Conservation (phyloP, 495 filamentous ascomycete genomes). For the Choiromyces venosus region DNA sequence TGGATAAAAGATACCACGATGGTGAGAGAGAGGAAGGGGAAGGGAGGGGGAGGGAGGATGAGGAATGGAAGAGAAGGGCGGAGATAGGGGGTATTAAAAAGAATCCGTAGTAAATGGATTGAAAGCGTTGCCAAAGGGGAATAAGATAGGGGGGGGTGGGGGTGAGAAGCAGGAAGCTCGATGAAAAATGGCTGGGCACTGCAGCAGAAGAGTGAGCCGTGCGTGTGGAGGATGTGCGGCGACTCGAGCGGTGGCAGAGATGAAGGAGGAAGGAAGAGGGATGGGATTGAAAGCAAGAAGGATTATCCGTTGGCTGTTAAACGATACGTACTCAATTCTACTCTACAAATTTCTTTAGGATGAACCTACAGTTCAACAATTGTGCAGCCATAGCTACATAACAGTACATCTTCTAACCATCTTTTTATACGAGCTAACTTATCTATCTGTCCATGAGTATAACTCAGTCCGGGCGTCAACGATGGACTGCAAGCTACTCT, state of each 20-base stretch:
- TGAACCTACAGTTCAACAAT: neutral
- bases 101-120: neutral
- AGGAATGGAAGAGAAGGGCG: neutral
- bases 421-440: too few relatives aligned
- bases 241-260: neutral
- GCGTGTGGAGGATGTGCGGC: neutral
- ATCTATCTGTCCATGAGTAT: neutral
- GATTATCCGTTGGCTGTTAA: neutral
- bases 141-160: neutral
- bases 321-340: neutral
- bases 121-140: neutral
- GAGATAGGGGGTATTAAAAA: neutral
- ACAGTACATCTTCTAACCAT: too few relatives aligned
- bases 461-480: too few relatives aligned
- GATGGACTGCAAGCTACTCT: too few relatives aligned
- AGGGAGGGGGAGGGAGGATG: conserved; percentile 23
- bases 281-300: too few relatives aligned
- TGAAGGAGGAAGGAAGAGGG: neutral
- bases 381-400: neutral
- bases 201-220: neutral
- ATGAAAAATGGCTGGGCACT: neutral
- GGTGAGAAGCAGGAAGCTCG: neutral
- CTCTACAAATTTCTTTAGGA: neutral
- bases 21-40: conserved; percentile 25
- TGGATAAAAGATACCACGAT: conserved; percentile 14